Percentiles rank a stretch among this genome's conserved stretches.
phyloP scores from a whole-genome alignment of 2,329 filamentous ascomycete genomes.

The Calonectria pseudoturangicola region DNA sequence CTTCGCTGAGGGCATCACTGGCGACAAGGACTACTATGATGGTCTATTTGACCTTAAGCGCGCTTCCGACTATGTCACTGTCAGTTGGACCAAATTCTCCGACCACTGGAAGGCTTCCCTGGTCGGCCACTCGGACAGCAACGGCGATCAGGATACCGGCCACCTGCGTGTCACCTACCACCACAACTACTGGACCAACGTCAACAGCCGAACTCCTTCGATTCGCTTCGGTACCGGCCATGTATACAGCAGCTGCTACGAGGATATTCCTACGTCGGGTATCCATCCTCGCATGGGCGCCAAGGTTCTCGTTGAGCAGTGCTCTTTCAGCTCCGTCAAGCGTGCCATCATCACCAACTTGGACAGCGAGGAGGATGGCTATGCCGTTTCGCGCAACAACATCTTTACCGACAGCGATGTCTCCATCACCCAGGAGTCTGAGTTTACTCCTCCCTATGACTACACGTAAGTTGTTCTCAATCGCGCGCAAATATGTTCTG shows the following conservation, averaged over 20 bases:
- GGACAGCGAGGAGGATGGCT: constrained; percentile 67
- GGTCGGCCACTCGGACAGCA: constrained; percentile 74
- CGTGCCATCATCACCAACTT: constrained; percentile 63
- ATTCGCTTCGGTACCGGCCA: constrained; percentile 77
- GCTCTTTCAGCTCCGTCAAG: constrained; percentile 66
- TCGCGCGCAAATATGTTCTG: too few relatives aligned
- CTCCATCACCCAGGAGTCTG: constrained; percentile 59
- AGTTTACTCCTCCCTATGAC: constrained; percentile 59
- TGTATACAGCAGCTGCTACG: constrained; percentile 73
- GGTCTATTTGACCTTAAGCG: constrained; percentile 76
- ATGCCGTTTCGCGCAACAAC: constrained; percentile 65
- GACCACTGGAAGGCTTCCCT: constrained; percentile 77
- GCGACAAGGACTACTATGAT: constrained; percentile 77
- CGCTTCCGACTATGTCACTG: constrained; percentile 71
- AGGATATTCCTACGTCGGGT: constrained; percentile 64
- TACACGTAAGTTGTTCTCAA: constrained; percentile 57
- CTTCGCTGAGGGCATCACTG: constrained; percentile 67
- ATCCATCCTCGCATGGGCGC: constrained; percentile 73
- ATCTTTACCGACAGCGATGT: constrained; percentile 63
- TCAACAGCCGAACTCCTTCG: constrained; percentile 69
- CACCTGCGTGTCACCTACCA: constrained; percentile 73
- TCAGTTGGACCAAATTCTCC: constrained; percentile 53
- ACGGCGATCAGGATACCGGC: constrained; percentile 70
- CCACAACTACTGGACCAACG: constrained; percentile 74
- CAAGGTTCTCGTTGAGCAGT: constrained; percentile 71